A percentile compares a stretch with the other conserved stretches of the same genome.
Conservation (phyloP, 78 protist genomes). For the Chrysochromulina parva region DNA sequence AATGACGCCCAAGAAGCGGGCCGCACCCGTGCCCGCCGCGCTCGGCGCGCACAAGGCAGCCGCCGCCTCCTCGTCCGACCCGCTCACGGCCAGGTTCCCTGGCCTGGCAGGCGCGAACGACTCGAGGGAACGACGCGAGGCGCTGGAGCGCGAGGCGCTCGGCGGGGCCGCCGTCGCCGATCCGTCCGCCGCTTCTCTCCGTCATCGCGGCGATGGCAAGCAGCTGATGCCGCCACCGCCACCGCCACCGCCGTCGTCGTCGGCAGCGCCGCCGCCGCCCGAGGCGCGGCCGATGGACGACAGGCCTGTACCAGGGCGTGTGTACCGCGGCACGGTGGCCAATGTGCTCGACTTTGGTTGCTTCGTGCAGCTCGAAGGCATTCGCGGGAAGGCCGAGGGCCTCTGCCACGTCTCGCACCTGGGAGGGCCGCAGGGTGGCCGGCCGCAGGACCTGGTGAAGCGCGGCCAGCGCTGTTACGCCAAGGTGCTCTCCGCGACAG, state of each 20-base stretch:
- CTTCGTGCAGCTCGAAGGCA: constrained; percentile 72
- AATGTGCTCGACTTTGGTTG: constrained; percentile 76
- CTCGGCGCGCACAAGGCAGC: not conserved
- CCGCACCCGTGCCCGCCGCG: not conserved
- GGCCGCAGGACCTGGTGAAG: constrained; percentile 36
- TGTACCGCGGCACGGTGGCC: constrained; percentile 73
- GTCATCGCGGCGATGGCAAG: not conserved
- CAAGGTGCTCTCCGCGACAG: constrained; percentile 67
- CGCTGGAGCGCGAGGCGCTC: not conserved
- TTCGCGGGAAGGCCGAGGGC: constrained; percentile 71
- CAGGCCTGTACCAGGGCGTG: constrained; percentile 59
- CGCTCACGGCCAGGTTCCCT: constrained; percentile 41
- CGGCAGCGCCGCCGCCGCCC: not conserved
- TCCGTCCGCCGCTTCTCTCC: constrained; percentile 5
- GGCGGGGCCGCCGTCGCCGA: not conserved
- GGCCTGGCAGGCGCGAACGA: constrained; percentile 72
- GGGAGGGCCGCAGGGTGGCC: constrained; percentile 1
- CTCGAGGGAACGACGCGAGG: not conserved
- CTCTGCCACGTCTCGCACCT: constrained; percentile 74
- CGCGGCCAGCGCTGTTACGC: constrained; percentile 48
- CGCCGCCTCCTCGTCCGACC: not conserved
- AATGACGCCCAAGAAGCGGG: constrained; percentile 20
- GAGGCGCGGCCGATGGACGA: constrained; percentile 28
- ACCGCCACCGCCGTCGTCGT: not conserved
- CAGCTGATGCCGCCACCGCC: not conserved